Evolutionary conservation across 1,284 basidiomycete species (phyloP).

Genomic region (Marasmius oreades): DNA sequence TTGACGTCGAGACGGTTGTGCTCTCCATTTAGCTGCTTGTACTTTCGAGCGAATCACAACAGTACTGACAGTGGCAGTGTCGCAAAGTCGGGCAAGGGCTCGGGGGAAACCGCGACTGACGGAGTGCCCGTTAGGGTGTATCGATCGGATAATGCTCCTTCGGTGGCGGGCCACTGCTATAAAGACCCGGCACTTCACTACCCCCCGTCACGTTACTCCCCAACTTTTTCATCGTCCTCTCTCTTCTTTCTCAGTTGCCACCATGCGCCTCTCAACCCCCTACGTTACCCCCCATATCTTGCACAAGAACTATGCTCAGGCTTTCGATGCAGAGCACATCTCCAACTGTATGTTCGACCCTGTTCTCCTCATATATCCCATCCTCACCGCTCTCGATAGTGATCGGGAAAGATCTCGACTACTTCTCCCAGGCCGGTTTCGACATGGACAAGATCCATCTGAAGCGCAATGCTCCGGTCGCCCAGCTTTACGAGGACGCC

Average conservation of each 20-base stretch:
- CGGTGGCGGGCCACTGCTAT: conserved; percentile 27
- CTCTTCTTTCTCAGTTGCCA: conserved; percentile 42
- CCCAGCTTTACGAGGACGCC: conserved; percentile 97
- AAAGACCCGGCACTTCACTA: conserved; percentile 19
- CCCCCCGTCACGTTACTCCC: conserved; percentile 10
- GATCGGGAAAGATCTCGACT: conserved; percentile 90
- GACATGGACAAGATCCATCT: conserved; percentile 90
- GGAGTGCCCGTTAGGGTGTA: conserved; percentile 26
- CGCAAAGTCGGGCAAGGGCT: conserved; percentile 1
- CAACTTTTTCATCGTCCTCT: conserved; percentile 13
- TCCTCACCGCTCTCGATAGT: conserved; percentile 40
- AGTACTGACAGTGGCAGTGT: background rate
- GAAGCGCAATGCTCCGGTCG: conserved; percentile 95
- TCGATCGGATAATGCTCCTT: conserved; percentile 33
- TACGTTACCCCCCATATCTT: conserved; percentile 84
- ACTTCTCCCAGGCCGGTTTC: conserved; percentile 99
- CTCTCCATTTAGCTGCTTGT: background rate
- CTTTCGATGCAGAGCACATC: conserved; percentile 57
- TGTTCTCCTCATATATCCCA: conserved; percentile 1
- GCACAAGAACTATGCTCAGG: conserved; percentile 77
- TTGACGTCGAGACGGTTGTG: too few species aligned
- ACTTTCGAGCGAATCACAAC: background rate
- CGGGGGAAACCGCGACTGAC: conserved; percentile 8
- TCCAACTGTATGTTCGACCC: conserved; percentile 44
- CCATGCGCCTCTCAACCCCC: conserved; percentile 57